A percentile compares a stretch with the other conserved stretches of the same genome.
phyloP scores from a whole-genome alignment of 805 yeast genomes.

The Starmerella bacillaris region DNA sequence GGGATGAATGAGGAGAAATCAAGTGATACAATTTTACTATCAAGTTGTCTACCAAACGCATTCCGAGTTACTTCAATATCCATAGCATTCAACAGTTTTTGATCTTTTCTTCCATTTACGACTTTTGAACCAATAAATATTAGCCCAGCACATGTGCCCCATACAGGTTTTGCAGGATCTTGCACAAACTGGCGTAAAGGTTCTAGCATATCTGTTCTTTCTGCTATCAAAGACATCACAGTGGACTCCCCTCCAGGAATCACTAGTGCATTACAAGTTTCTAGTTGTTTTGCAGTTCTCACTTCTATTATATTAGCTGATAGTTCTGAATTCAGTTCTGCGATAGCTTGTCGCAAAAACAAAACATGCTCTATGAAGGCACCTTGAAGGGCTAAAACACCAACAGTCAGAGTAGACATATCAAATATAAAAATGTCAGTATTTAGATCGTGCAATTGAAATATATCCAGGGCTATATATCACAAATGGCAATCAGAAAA shows the following conservation, averaged over 20 bases:
- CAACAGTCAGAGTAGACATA: slow-evolving; percentile 23
- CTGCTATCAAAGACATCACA: slow-evolving; percentile 54
- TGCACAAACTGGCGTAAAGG: slow-evolving; percentile 37
- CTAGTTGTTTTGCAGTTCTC: slow-evolving; percentile 34
- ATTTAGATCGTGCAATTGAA: too few species aligned
- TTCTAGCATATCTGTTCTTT: slow-evolving; percentile 38
- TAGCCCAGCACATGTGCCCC: slow-evolving; percentile 83
- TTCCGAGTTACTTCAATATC: slow-evolving; percentile 48
- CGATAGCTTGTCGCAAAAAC: slow-evolving; percentile 28
- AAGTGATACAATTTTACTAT: slow-evolving; percentile 37
- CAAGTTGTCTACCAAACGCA: slow-evolving; percentile 63
- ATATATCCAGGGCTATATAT: too few species aligned
- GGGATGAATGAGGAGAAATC: slow-evolving; percentile 27
- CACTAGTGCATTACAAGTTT: slow-evolving; percentile 38
- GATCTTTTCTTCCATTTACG: slow-evolving; percentile 33
- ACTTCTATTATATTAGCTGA: slow-evolving; percentile 26
- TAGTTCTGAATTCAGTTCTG: slow-evolving; percentile 20
- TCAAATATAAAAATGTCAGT: not conserved
- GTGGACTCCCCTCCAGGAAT: slow-evolving; percentile 39
- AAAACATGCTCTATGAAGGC: slow-evolving; percentile 54
- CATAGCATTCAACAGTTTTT: slow-evolving; percentile 44
- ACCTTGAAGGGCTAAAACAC: slow-evolving; percentile 65
- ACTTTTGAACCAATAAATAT: slow-evolving; percentile 43
- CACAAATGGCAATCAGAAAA: too few species aligned
- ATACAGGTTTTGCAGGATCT: slow-evolving; percentile 34